Evolutionary conservation across 2,329 filamentous ascomycete species (phyloP).

Genomic region (Verticillium longisporum): DNA sequence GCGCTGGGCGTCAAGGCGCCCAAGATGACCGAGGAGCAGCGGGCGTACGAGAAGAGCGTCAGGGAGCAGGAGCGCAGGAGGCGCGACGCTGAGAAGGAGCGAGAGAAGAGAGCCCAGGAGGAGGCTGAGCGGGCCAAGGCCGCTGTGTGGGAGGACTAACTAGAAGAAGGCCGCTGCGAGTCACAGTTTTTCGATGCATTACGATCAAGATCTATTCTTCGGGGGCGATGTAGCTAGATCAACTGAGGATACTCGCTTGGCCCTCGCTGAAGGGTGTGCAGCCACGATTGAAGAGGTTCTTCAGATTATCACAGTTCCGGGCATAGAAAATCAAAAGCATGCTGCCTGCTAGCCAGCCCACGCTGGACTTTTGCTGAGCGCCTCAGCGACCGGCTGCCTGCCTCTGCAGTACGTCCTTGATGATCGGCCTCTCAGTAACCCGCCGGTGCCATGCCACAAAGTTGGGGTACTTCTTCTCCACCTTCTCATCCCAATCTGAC

Average conservation of each 20-base stretch:
- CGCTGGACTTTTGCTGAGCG: background rate
- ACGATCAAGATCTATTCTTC: background rate
- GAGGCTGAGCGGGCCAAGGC: conserved; percentile 70
- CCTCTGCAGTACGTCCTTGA: conserved; percentile 15
- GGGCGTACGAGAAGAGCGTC: conserved; percentile 74
- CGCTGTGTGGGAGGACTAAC: conserved; percentile 75
- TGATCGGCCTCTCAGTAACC: conserved; percentile 20
- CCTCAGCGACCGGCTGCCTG: background rate
- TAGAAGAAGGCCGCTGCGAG: background rate
- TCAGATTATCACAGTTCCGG: background rate
- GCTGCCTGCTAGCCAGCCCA: background rate
- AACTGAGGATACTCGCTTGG: too few relatives aligned
- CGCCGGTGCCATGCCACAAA: conserved; percentile 26
- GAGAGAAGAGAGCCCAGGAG: conserved; percentile 52
- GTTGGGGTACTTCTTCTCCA: conserved; percentile 26
- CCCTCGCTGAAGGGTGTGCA: too few relatives aligned
- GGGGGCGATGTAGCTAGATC: too few relatives aligned
- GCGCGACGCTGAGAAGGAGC: conserved; percentile 64
- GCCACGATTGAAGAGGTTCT: too few relatives aligned
- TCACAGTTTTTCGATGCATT: background rate
- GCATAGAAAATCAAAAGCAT: background rate
- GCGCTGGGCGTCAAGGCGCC: conserved; percentile 77
- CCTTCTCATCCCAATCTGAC: conserved; percentile 13
- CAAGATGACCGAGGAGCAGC: conserved; percentile 80
- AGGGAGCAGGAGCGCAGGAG: conserved; percentile 79